Base-by-base conservation (phyloP, 2,329 filamentous ascomycete genomes). In the Magnaporthales sp. region DNA sequence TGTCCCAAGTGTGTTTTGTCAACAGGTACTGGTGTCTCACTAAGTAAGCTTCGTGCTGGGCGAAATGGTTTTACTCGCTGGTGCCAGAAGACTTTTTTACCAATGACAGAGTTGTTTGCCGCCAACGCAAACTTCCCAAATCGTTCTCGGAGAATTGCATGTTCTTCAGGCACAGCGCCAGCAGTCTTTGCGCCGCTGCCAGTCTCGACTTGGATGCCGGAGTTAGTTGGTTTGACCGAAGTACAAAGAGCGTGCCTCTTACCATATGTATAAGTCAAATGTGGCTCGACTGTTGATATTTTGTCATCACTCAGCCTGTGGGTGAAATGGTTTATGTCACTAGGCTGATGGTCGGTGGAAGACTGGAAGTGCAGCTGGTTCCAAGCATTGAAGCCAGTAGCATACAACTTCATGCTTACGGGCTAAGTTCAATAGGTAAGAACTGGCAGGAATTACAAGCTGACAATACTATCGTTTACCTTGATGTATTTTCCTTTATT, bases 311-410 rank as follows among this genome's bases (percentile, higher is more conserved):
- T 68, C 4, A 85, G 71, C 6, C 84, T 71, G 64, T 76, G 76
- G 60, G 74, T 75, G 68, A 87, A 87, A 1, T 71, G 68, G 22
- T 67, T 67, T 4, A 85, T 22, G 70, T 88, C 86, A 4, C 79
- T 74, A 4, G 80, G 78, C 56, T 84, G 38, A 4, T 65, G 32
- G 80, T 1, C 72, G 63, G 4, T 67, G 68, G 11, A 56, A 64
- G 13, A 8, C 60, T 30, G 60, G 67, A 86, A 82, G 2, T 72
- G 69, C 19, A 88, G 78, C 70, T 88, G 85, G 66, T 76, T 74
- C 83, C 83, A 88, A 66, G 84, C 83, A 71, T 89, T 88, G 75
- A 85, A 83, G 56, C 86, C 86, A 2, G 82, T 70, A 58, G 81
- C 84, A 71, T 83, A 84, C 5, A 89, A 73, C 65, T 82, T 77